These are phyloP conservation scores for Plasmodium cynomolgi DNA, from an alignment of 169 alveolate genomes.

Conservation along the genomic window DNA sequence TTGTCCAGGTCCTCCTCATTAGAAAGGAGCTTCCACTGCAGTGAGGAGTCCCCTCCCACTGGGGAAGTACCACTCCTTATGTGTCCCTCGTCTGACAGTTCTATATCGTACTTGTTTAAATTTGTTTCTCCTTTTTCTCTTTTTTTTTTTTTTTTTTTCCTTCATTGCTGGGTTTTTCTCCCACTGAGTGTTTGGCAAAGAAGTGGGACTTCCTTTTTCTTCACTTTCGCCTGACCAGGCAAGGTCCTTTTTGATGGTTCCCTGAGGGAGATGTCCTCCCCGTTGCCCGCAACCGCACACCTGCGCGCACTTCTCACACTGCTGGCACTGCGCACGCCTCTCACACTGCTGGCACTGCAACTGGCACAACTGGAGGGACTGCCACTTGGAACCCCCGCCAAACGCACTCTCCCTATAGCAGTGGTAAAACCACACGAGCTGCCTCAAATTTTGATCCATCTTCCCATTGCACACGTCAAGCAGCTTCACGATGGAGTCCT, in stretches of 20 bases:
- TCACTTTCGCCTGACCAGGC: constrained; percentile 6
- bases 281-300: neutral
- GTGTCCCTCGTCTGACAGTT: constrained; percentile 7
- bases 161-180: too few relatives aligned
- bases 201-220: neutral
- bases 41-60: neutral
- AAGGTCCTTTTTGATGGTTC: neutral
- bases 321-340: neutral
- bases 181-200: neutral
- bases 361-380: neutral
- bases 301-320: neutral
- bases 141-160: neutral
- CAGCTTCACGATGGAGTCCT: neutral
- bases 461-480: constrained; percentile 41
- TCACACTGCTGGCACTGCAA: neutral
- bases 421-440: constrained; percentile 40
- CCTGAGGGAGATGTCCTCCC: neutral
- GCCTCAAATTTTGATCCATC: constrained; percentile 36
- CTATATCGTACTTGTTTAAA: constrained; percentile 12
- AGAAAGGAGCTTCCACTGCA: constrained; percentile 31
- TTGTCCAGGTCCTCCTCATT: constrained; percentile 22
- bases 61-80: neutral
- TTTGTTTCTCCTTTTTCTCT: constrained; percentile 1
- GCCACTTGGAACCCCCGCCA: neutral
- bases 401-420: constrained; percentile 1